Evolutionary conservation across 768 basidiomycete genomes (phyloP).

Genomic region (Lanmaoa pseudosensibilis): DNA sequence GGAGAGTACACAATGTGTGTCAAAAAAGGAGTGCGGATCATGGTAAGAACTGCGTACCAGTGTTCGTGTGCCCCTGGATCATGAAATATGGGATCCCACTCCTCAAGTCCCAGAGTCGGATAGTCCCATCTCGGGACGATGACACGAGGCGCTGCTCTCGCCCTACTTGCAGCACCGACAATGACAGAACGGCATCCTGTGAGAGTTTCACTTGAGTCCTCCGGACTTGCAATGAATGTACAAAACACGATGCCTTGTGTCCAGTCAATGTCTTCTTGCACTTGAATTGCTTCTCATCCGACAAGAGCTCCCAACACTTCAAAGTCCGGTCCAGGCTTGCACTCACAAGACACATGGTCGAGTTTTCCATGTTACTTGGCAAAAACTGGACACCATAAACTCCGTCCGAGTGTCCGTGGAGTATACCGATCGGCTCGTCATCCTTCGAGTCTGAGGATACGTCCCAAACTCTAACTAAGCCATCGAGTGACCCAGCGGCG

Average conservation of each 20-base stretch:
- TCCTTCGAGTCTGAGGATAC: constrained; percentile 37
- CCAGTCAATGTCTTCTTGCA: constrained; percentile 34
- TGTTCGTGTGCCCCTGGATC: constrained; percentile 37
- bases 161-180: constrained; percentile 34
- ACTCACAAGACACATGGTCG: constrained; percentile 33
- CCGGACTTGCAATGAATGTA: neutral
- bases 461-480: constrained; percentile 53
- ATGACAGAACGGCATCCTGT: constrained; percentile 34
- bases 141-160: constrained; percentile 37
- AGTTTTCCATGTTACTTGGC: constrained; percentile 10
- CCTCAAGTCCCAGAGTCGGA: constrained; percentile 38
- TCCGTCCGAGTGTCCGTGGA: constrained; percentile 31
- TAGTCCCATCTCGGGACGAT: constrained; percentile 38
- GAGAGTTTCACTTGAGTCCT: neutral
- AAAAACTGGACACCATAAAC: constrained; percentile 36
- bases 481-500: constrained; percentile 54
- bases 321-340: constrained; percentile 32
- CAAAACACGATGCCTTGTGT: constrained; percentile 22
- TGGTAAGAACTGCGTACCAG: constrained; percentile 28
- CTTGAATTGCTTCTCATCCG: constrained; percentile 25
- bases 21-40: constrained; percentile 22
- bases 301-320: constrained; percentile 48
- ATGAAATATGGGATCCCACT: constrained; percentile 35
- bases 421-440: constrained; percentile 19
- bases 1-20: neutral